Percentiles rank a stretch among this genome's conserved stretches.
phyloP scores from a whole-genome alignment of 305 asterid species.

The Solanum chacoense region DNA sequence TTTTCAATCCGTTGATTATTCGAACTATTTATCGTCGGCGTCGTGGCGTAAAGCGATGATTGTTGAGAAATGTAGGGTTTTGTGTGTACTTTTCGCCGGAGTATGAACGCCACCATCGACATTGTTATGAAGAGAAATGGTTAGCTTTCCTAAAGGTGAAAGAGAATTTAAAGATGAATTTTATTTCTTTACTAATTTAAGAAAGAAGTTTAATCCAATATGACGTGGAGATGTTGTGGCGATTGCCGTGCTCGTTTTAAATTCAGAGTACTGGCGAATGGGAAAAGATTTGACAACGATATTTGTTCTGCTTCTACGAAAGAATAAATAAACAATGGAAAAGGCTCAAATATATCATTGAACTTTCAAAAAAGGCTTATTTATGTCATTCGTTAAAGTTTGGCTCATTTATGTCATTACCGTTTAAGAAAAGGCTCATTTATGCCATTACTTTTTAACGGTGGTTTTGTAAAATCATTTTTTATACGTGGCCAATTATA shows the following conservation, averaged over 20 bases:
- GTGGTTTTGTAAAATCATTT: too few relatives aligned
- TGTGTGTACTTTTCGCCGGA: conserved; percentile 31
- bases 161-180: background rate
- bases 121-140: conserved; percentile 9
- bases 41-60: conserved; percentile 31
- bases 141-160: background rate
- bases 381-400: too few relatives aligned
- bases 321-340: too few relatives aligned
- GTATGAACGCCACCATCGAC: conserved; percentile 35
- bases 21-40: conserved; percentile 14
- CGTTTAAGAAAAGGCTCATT: too few relatives aligned
- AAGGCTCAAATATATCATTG: too few relatives aligned
- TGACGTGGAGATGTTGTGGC: background rate
- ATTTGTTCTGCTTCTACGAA: background rate
- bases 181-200: background rate
- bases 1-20: conserved; percentile 41
- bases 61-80: background rate
- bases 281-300: background rate
- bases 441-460: too few relatives aligned
- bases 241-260: background rate
- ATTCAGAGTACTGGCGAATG: background rate
- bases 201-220: background rate
- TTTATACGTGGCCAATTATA: too few relatives aligned
- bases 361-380: too few relatives aligned
- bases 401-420: too few relatives aligned